phyloP scores from a whole-genome alignment of 495 filamentous ascomycete species.

The Parachaetomium inaequale region DNA sequence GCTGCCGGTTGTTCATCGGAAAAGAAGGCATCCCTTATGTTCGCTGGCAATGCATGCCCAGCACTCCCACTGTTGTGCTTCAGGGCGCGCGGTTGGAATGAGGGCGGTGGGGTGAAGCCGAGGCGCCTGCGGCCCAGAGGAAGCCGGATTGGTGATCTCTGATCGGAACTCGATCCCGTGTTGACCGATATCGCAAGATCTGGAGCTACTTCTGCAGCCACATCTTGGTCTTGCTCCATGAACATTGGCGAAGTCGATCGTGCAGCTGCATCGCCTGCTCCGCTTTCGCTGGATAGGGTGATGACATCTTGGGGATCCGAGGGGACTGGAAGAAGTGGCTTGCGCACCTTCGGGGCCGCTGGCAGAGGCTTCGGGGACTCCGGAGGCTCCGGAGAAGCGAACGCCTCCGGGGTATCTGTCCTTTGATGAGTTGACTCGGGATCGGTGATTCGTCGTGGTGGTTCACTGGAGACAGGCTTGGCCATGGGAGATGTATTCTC shows the following conservation, averaged over 20 bases:
- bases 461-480: not conserved
- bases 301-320: not conserved
- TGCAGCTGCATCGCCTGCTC: not conserved
- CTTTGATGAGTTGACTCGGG: not conserved
- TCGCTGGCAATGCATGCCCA: not conserved
- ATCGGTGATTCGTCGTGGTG: not conserved
- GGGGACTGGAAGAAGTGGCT: not conserved
- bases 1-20: not conserved
- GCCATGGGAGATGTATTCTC: too few relatives aligned
- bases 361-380: not conserved
- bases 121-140: not conserved
- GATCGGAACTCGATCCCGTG: not conserved
- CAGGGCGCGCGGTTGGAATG: not conserved
- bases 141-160: not conserved
- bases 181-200: not conserved
- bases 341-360: not conserved
- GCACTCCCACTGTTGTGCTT: not conserved
- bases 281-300: not conserved
- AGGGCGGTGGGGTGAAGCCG: not conserved
- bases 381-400: not conserved
- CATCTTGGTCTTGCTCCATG: not conserved
- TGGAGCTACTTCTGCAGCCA: not conserved
- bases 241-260: conserved; percentile 8
- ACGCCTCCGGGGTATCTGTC: not conserved
- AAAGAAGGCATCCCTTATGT: not conserved